phyloP scores from a whole-genome alignment of 139 green algal genomes.

The Pleodorina starrii region DNA sequence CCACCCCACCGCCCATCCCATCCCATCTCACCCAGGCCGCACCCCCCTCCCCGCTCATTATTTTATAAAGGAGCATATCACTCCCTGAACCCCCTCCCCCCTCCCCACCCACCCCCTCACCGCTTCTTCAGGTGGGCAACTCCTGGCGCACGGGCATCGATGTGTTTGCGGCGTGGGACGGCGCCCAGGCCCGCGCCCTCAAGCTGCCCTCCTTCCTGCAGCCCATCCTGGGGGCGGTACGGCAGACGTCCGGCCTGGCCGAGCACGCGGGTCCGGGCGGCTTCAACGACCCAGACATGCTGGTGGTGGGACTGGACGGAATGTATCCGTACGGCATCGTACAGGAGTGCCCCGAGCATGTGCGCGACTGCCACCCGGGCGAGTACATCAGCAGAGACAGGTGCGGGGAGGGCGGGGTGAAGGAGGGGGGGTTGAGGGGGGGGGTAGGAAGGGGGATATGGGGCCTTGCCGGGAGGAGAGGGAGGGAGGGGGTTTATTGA shows the following conservation, averaged over 20 bases:
- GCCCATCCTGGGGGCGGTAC: slow-evolving; percentile 44
- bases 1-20: too few species aligned
- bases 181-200: slow-evolving; percentile 33
- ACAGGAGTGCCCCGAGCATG: slow-evolving; percentile 62
- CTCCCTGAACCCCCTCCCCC: too few species aligned
- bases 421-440: neutral
- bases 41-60: too few species aligned
- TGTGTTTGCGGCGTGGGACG: slow-evolving; percentile 68
- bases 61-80: too few species aligned
- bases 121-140: slow-evolving; percentile 69
- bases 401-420: neutral
- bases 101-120: too few species aligned
- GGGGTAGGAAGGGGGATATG: neutral
- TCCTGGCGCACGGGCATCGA: slow-evolving; percentile 63
- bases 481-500: too few species aligned
- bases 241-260: slow-evolving; percentile 28
- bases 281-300: slow-evolving; percentile 78
- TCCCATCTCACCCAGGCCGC: too few species aligned
- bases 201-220: slow-evolving; percentile 63
- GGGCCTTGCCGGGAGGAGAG: too few species aligned
- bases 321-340: slow-evolving; percentile 70
- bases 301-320: slow-evolving; percentile 72
- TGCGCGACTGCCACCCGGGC: slow-evolving; percentile 64
- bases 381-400: slow-evolving; percentile 64
- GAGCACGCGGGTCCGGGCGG: slow-evolving; percentile 37